Evolutionary conservation across 495 filamentous ascomycete genomes (phyloP), one percentile per base, ranked within the genome.

Genomic region (Bryoglossum gracile): DNA sequence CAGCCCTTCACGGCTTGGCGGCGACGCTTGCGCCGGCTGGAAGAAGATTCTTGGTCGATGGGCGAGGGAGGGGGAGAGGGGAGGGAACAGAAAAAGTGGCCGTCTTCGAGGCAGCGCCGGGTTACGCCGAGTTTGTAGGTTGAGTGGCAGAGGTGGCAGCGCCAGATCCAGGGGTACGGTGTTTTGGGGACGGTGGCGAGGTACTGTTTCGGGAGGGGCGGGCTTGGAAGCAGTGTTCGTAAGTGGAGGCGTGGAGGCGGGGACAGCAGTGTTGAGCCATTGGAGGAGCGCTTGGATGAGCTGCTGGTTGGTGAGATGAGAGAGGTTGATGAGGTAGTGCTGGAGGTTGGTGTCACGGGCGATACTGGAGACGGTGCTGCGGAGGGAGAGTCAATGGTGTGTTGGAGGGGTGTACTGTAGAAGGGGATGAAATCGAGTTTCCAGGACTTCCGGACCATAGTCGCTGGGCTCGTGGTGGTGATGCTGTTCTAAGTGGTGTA

Each of bases 151-250:
- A 46, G 39, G 48, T 70, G 68, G 46, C 71, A 75, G 24, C 60
- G 60, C 70, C 71, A 73, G n/a, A 62, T 43, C 71, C 69, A 73
- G 10, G 62, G 56, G 14, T 49, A 55, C 2, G 69, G 68, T 0
- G 43, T 24, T 3, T 55, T 53, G 13, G 65, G 66, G 9, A 55
- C 57, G 0, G 46, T 57, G 0, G n/a, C 21, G n/a, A 42, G 24
- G 14, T 37, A 46, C 2, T 22, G 1, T 0, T 21, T 21, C 8
- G 44, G 58, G 57, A 45, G 61, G 50, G 42, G 60, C 50, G 18
- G 62, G 3, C 48, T 23, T 0, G 61, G 54, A 14, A 65, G 30
- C 14, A 62, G 46, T 6, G 57, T 60, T 26, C 60, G 57, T 14
- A 66, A 62, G 30, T 65, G 56, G 19, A 65, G 48, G 14, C 56